A percentile compares a stretch with the other conserved stretches of the same genome.
Evolutionary conservation across 257 asterid genomes (phyloP).

Genomic region (Capsicum chinense): DNA sequence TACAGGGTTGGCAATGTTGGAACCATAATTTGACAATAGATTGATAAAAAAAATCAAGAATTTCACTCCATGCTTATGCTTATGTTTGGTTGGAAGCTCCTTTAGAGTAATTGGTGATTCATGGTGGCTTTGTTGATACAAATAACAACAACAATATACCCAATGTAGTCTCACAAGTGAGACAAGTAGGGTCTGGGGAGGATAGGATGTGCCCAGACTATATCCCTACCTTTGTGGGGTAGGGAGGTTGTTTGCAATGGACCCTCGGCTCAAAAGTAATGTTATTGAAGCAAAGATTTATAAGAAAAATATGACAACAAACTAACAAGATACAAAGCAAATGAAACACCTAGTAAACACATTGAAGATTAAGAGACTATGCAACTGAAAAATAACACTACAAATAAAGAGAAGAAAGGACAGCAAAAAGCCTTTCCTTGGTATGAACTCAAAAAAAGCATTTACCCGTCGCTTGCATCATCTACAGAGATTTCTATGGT

Average conservation of each 20-base stretch:
- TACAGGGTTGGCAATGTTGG: not conserved
- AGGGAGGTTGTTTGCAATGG: not conserved
- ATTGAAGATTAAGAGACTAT: not conserved
- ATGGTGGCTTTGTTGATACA: not conserved
- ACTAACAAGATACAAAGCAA: not conserved
- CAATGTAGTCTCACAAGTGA: not conserved
- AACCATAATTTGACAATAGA: not conserved
- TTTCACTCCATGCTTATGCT: not conserved
- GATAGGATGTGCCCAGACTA: not conserved
- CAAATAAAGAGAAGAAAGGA: not conserved
- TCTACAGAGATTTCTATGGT: too few species aligned
- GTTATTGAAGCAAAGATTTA: not conserved
- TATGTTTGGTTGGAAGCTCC: conserved; percentile 4
- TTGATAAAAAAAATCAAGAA: not conserved
- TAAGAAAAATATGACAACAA: not conserved
- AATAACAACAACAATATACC: not conserved
- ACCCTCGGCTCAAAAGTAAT: not conserved
- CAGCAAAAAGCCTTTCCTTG: too few species aligned
- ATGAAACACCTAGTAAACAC: not conserved
- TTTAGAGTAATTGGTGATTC: not conserved
- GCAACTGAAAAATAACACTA: not conserved
- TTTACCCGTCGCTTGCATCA: too few species aligned
- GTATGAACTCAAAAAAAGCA: too few species aligned
- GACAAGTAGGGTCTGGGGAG: not conserved
- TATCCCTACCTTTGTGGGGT: not conserved